A percentile compares a stretch with the other conserved stretches of the same genome.
These are phyloP conservation scores for Sarocladium oryzae DNA, from an alignment of 2,329 filamentous ascomycete genomes.

Conservation along the genomic window DNA sequence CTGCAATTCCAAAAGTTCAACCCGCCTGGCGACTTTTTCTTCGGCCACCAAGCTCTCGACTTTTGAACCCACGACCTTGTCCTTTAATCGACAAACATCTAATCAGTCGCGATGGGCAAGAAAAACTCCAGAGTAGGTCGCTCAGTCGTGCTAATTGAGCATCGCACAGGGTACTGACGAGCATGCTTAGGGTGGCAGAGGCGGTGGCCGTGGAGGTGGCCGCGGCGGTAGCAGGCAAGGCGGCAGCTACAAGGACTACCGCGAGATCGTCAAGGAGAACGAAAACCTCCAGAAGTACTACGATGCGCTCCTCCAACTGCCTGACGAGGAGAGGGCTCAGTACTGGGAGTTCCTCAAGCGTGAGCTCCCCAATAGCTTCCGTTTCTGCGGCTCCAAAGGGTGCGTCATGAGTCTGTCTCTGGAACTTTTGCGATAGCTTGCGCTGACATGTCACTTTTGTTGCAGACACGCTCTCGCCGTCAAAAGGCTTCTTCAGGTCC, in stretches of 20 bases:
- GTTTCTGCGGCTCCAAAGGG: slow-evolving; percentile 94
- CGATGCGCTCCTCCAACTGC: slow-evolving; percentile 66
- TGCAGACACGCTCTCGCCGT: slow-evolving; percentile 82
- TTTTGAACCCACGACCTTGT: neutral
- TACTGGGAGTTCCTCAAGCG: slow-evolving; percentile 82
- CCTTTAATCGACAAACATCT: neutral
- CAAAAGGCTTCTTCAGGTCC: slow-evolving; percentile 77
- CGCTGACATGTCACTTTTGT: neutral
- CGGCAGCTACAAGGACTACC: slow-evolving; percentile 28
- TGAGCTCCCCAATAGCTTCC: slow-evolving; percentile 93
- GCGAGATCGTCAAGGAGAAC: slow-evolving; percentile 64
- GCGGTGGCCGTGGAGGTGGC: slow-evolving; percentile 25
- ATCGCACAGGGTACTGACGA: neutral
- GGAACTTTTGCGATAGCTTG: slow-evolving; percentile 10
- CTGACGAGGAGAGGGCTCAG: slow-evolving; percentile 67
- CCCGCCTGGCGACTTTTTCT: slow-evolving; percentile 4
- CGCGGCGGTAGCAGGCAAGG: slow-evolving; percentile 13
- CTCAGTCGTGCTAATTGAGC: slow-evolving; percentile 12
- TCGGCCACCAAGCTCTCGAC: slow-evolving; percentile 1
- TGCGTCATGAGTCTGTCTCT: slow-evolving; percentile 28
- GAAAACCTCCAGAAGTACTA: slow-evolving; percentile 84
- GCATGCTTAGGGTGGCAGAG: slow-evolving; percentile 25
- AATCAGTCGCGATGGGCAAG: slow-evolving; percentile 24
- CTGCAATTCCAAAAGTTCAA: too few relatives aligned
- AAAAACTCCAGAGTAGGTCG: slow-evolving; percentile 28